A percentile compares a stretch with the other conserved stretches of the same genome.
Evolutionary conservation across 129 eudicot genomes (phyloP).

Genomic region (Smallanthus sonchifolius): DNA sequence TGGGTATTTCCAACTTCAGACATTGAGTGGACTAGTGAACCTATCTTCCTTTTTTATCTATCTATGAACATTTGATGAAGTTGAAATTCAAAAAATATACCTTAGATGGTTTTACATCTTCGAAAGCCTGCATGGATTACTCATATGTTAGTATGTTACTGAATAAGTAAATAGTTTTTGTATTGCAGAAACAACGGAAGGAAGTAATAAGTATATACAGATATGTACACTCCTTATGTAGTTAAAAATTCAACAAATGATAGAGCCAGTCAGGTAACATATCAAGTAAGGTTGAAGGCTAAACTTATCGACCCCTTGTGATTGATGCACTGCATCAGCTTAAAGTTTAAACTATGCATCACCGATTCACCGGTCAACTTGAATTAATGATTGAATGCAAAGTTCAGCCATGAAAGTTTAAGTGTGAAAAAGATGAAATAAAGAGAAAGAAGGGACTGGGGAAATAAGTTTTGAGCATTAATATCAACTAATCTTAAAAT

Average conservation of each 20-base stretch:
- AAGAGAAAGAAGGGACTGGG: neutral
- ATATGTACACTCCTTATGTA: neutral
- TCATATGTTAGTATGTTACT: neutral
- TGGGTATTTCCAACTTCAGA: neutral
- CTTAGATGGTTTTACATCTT: slow-evolving; percentile 28
- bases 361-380: neutral
- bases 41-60: neutral
- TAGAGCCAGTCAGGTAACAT: neutral
- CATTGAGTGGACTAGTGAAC: neutral
- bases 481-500: too few relatives aligned
- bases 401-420: neutral
- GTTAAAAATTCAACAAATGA: neutral
- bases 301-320: neutral
- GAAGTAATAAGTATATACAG: neutral
- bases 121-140: slow-evolving; percentile 9
- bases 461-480: neutral
- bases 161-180: slow-evolving; percentile 3
- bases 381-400: neutral
- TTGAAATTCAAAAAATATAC: slow-evolving; percentile 21
- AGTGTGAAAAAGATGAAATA: neutral
- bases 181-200: neutral
- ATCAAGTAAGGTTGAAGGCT: neutral
- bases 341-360: neutral
- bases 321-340: neutral
- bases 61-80: neutral